These are phyloP conservation scores for Gynochthodes officinalis DNA, from an alignment of 257 asterid genomes.

Conservation along the genomic window DNA sequence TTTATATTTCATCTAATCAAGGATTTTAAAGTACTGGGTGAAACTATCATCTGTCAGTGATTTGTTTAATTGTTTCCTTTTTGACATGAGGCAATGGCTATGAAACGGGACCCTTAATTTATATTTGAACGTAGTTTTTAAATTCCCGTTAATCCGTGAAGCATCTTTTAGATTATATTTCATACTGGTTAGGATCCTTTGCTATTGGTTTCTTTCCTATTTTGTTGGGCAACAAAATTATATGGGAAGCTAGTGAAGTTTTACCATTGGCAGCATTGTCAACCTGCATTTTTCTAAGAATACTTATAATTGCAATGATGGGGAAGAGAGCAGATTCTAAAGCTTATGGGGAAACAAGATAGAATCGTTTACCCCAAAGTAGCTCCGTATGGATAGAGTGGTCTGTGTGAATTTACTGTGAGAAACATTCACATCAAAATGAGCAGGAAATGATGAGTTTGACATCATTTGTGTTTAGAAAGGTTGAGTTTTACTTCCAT, in stretches of 20 bases:
- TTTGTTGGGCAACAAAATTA: neutral
- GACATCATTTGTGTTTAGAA: neutral
- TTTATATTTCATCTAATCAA: neutral
- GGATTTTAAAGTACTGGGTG: too few relatives aligned
- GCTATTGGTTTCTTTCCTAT: neutral
- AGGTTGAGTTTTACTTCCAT: neutral
- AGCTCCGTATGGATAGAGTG: neutral
- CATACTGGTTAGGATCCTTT: neutral
- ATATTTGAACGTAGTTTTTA: neutral
- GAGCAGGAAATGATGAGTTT: too few relatives aligned
- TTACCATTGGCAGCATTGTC: neutral
- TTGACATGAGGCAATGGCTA: neutral
- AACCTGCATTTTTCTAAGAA: neutral
- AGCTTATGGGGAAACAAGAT: neutral
- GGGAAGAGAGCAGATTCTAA: neutral
- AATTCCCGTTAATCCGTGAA: too few relatives aligned
- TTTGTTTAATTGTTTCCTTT: neutral
- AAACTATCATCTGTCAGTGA: neutral
- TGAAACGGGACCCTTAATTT: neutral
- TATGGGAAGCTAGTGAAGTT: neutral
- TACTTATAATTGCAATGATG: neutral
- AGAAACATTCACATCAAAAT: neutral
- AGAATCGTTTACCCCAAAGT: neutral
- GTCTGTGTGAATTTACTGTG: neutral
- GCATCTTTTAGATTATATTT: too few relatives aligned